These are phyloP conservation scores for Pseudevernia furfuracea DNA, from an alignment of 495 filamentous ascomycete species.

Conservation along the genomic window DNA sequence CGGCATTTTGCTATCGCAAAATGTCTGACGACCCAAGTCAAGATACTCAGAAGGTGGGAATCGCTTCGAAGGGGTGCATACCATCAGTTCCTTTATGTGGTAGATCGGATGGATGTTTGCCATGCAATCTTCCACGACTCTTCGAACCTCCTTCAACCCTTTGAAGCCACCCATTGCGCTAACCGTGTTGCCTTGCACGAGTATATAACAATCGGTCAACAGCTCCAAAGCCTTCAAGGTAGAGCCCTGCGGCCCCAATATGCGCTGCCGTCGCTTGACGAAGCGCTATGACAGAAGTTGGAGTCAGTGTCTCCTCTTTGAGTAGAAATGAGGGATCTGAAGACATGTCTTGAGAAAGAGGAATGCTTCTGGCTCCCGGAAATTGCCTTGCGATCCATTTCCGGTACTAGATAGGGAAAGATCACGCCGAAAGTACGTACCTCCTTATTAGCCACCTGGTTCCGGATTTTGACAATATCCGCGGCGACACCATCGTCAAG, in stretches of 20 bases:
- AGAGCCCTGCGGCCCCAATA: constrained; percentile 74
- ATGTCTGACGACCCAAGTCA: background rate
- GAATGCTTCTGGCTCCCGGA: background rate
- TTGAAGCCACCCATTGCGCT: constrained; percentile 84
- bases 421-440: background rate
- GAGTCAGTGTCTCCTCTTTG: background rate
- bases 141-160: constrained; percentile 84
- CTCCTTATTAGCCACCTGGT: constrained; percentile 86
- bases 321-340: background rate
- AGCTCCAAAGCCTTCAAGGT: constrained; percentile 93
- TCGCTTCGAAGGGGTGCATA: background rate
- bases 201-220: constrained; percentile 86
- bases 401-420: background rate
- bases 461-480: constrained; percentile 92
- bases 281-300: constrained; percentile 47
- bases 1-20: background rate
- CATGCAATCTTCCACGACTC: constrained; percentile 94
- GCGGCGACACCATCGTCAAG: constrained; percentile 82
- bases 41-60: background rate
- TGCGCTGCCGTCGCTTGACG: constrained; percentile 88
- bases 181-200: constrained; percentile 97
- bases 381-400: background rate
- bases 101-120: constrained; percentile 88
- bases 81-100: constrained; percentile 95
- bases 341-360: background rate